Evolutionary conservation across 2,329 filamentous ascomycete species (phyloP).

Genomic region (Pseudogymnoascus sp.): DNA sequence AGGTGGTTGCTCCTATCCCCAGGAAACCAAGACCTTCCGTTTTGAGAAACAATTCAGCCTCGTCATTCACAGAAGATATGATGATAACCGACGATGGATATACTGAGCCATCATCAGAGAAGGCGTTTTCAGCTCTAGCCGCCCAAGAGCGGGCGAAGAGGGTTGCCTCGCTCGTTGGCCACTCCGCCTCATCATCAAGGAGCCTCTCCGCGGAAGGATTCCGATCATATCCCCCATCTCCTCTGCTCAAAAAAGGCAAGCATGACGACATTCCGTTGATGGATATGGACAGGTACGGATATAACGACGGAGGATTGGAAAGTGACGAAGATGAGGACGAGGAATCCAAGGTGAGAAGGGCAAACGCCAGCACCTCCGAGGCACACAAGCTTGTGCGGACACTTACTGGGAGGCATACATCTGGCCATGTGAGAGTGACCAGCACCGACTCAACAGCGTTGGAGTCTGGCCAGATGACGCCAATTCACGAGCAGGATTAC

Average conservation of each 20-base stretch:
- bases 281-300: constrained; percentile 23
- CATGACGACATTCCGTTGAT: constrained; percentile 23
- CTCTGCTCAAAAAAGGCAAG: not conserved
- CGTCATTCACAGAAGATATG: constrained; percentile 9
- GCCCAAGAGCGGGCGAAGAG: constrained; percentile 25
- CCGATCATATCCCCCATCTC: not conserved
- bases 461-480: constrained; percentile 39
- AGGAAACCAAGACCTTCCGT: constrained; percentile 20
- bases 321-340: constrained; percentile 20
- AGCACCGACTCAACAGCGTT: constrained; percentile 15
- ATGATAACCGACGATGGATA: constrained; percentile 9
- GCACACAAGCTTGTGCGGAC: constrained; percentile 36
- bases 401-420: constrained; percentile 28
- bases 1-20: not conserved
- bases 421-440: constrained; percentile 16
- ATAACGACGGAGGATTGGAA: constrained; percentile 18
- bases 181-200: constrained; percentile 26
- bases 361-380: constrained; percentile 28
- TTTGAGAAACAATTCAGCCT: constrained; percentile 20
- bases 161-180: constrained; percentile 23
- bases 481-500: constrained; percentile 32
- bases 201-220: constrained; percentile 21
- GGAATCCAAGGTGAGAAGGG: constrained; percentile 8
- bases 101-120: constrained; percentile 20
- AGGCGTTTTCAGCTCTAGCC: constrained; percentile 24